A percentile compares a stretch with the other conserved stretches of the same genome.
Evolutionary conservation across 2,329 filamentous ascomycete genomes (phyloP).

Genomic region (Mycosphaerelloides madeirae): DNA sequence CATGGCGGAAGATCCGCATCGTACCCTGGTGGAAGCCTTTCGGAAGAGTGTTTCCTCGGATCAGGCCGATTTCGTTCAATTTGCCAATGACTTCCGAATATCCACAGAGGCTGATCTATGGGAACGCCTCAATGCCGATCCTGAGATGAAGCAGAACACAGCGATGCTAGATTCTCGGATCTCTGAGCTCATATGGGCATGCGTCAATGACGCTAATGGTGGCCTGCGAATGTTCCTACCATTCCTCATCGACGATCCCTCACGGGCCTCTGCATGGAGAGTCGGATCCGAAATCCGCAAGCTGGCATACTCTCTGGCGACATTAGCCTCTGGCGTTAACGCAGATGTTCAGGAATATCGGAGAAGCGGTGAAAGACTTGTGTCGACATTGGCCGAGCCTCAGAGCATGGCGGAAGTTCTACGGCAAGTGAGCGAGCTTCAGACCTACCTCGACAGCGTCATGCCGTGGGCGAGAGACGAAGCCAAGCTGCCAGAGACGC

Average conservation of each 20-base stretch:
- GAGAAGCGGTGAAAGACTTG: constrained; percentile 32
- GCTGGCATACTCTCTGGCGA: constrained; percentile 34
- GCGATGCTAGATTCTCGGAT: constrained; percentile 14
- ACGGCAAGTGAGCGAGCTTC: background rate
- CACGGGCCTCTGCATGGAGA: constrained; percentile 41
- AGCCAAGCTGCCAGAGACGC: background rate
- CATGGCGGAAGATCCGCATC: constrained; percentile 32
- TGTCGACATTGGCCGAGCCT: constrained; percentile 12
- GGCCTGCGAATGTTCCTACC: constrained; percentile 58
- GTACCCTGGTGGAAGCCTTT: constrained; percentile 24
- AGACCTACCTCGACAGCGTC: constrained; percentile 3
- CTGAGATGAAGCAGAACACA: constrained; percentile 1
- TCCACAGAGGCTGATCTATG: constrained; percentile 5
- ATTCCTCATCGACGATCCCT: constrained; percentile 50
- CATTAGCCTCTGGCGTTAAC: constrained; percentile 6
- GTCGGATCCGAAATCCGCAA: constrained; percentile 34
- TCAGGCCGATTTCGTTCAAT: constrained; percentile 9
- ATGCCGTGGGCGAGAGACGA: constrained; percentile 3
- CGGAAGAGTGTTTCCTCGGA: constrained; percentile 3
- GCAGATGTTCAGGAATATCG: constrained; percentile 35
- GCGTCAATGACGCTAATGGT: constrained; percentile 22
- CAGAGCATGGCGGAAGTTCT: background rate
- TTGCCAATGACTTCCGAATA: constrained; percentile 12
- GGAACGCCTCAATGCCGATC: constrained; percentile 2
- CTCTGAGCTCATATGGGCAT: constrained; percentile 46